Evolutionary conservation across 2,329 filamentous ascomycete species (phyloP).

Genomic region (Geosmithia putterillii): DNA sequence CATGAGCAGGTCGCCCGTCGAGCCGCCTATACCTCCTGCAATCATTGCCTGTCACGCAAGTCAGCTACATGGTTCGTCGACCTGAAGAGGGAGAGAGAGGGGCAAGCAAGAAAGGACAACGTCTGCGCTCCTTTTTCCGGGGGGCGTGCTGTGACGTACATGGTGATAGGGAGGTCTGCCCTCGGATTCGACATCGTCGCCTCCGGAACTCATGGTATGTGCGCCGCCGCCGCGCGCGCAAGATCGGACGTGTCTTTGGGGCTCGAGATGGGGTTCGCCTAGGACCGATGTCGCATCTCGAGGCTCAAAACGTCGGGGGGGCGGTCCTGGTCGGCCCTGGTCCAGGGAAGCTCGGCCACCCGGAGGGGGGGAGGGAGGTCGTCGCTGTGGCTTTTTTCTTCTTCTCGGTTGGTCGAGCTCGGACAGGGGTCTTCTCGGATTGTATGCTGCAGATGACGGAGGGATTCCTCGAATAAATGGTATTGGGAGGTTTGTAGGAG

Average conservation of each 20-base stretch:
- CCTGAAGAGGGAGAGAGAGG: background rate
- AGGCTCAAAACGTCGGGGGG: background rate
- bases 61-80: background rate
- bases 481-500: too few relatives aligned
- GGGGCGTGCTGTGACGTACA: too few relatives aligned
- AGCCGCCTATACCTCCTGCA: constrained; percentile 84
- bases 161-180: constrained; percentile 30
- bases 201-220: constrained; percentile 19
- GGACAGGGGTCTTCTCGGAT: too few relatives aligned
- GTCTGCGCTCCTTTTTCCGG: too few relatives aligned
- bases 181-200: constrained; percentile 25
- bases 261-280: background rate
- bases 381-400: background rate
- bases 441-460: too few relatives aligned
- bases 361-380: background rate
- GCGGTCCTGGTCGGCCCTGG: background rate
- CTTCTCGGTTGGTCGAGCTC: background rate
- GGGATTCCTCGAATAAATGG: too few relatives aligned
- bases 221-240: constrained; percentile 3
- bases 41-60: constrained; percentile 65
- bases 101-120: background rate
- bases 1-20: constrained; percentile 94
- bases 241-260: background rate
- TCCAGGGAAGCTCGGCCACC: background rate
- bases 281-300: background rate